A percentile compares a stretch with the other conserved stretches of the same genome.
phyloP scores from a whole-genome alignment of 257 asterid species.

The Rehmannia glutinosa region DNA sequence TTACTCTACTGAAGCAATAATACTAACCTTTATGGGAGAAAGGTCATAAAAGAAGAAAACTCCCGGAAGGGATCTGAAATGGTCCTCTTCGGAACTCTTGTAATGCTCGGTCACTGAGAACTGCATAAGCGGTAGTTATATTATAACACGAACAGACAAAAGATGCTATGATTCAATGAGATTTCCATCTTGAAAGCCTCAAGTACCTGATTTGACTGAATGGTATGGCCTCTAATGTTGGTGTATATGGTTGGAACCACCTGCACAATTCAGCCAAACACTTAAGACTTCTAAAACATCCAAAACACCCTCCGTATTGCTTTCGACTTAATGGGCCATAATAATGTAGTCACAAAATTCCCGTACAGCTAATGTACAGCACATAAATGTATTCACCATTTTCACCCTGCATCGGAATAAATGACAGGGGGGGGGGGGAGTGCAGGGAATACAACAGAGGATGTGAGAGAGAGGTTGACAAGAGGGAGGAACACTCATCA shows the following conservation, averaged over 20 bases:
- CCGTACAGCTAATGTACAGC: too few relatives aligned
- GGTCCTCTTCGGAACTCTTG: slow-evolving; percentile 61
- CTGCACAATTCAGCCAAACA: slow-evolving; percentile 44
- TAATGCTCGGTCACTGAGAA: slow-evolving; percentile 98
- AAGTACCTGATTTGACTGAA: slow-evolving; percentile 88
- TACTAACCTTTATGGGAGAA: slow-evolving; percentile 88
- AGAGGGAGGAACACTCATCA: too few relatives aligned
- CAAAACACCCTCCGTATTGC: neutral
- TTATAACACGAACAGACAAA: neutral
- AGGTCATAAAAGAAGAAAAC: slow-evolving; percentile 93
- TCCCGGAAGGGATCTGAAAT: slow-evolving; percentile 64
- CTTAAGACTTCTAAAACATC: slow-evolving; percentile 10
- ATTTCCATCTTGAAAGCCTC: slow-evolving; percentile 8
- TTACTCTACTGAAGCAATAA: slow-evolving; percentile 9
- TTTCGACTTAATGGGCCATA: neutral
- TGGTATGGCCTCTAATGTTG: slow-evolving; percentile 61
- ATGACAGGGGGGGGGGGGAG: too few relatives aligned
- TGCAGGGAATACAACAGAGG: too few relatives aligned
- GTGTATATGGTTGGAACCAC: slow-evolving; percentile 93
- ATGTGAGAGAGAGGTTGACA: too few relatives aligned
- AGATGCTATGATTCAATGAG: neutral
- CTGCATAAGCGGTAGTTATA: slow-evolving; percentile 34
- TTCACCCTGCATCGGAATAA: too few relatives aligned
- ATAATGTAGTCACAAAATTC: too few relatives aligned
- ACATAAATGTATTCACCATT: too few relatives aligned